Base-by-base conservation (phyloP, 1,139 yeast species). In the Magnusiomyces starmeri region DNA sequence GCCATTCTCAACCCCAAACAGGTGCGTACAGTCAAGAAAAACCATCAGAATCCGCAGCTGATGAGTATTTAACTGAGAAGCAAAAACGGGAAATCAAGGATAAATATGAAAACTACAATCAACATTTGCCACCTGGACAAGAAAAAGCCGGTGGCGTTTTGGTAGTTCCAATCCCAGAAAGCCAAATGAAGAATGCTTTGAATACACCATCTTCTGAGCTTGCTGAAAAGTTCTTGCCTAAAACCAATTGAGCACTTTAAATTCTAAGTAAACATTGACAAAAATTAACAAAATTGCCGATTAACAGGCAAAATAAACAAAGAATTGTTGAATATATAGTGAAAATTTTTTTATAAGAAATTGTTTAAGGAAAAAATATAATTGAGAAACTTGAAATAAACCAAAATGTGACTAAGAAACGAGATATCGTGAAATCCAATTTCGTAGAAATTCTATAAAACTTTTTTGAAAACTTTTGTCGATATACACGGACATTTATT, bases 141-240 rank as follows among this genome's bases (percentile, higher is more conserved):
- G 45, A 49, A n/a, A 46, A 40, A 37, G 49, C 49, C 44, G 54
- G 48, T 4, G 53, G 53, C 9, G 49, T 46, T 24, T 51, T 44
- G 22, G 52, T 51, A 26, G 46, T 49, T 20, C 53, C 54, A 8
- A 26, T 49, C 3, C 50, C 49, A 9, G 46, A 44, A 18, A 45
- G 46, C 18, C 53, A 49, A 26, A 16, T 51, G 42, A 20, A 40
- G n/a, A 49, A 25, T 12, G 46, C 46, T 12, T 22, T 43, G 37
- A 29, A 27, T 21, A 43, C 46, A 14, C 46, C 46, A 18, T 20
- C 37, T 26, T 43, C 46, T 9, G 39, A 43, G 25, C 46, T 43
- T 29, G 74, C 82, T 1, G 75, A 95, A 4, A 43, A 43, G 46
- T 43, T 16, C 18, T 29, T 43, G 39, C n/a, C n/a, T n/a, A n/a